Percentiles rank a stretch among this genome's conserved stretches.
Evolutionary conservation across 495 filamentous ascomycete species (phyloP).

Genomic region (Massariosphaeria phaeospora): DNA sequence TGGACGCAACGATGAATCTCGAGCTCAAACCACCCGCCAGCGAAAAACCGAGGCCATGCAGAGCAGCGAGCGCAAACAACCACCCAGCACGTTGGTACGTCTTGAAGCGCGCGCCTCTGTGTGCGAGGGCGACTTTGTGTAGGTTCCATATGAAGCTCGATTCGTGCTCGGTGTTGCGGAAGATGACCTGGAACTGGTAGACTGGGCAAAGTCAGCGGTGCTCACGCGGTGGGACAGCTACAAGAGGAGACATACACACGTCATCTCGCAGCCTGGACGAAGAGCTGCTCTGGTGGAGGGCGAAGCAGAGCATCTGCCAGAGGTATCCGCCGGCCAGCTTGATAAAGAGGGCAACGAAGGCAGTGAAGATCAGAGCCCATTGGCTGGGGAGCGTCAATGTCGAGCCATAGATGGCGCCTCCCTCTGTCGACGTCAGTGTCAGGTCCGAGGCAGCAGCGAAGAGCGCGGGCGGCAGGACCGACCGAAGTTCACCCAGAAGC

Average conservation of each 20-base stretch:
- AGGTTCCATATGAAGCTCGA: constrained; percentile 1
- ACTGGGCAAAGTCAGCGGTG: too few relatives aligned
- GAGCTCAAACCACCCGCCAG: not conserved
- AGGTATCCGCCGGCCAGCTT: constrained; percentile 13
- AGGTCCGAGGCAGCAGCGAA: too few relatives aligned
- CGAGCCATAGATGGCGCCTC: constrained; percentile 4
- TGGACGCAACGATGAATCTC: not conserved
- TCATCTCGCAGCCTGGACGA: constrained; percentile 1
- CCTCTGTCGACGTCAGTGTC: not conserved
- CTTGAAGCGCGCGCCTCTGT: constrained; percentile 2
- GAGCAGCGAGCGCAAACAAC: not conserved
- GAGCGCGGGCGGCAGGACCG: not conserved
- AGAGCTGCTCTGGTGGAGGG: constrained; percentile 8
- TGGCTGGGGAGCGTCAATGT: constrained; percentile 17
- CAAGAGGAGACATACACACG: too few relatives aligned
- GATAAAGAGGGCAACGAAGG: constrained; percentile 15
- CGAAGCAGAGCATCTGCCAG: constrained; percentile 18
- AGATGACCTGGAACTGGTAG: constrained; percentile 16
- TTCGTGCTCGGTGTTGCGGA: constrained; percentile 12
- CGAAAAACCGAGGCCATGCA: constrained; percentile 5
- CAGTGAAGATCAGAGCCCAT: constrained; percentile 13
- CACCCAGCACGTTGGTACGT: not conserved
- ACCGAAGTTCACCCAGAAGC: constrained; percentile 19
- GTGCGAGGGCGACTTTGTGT: not conserved
- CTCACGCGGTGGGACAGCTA: too few relatives aligned